phyloP scores from a whole-genome alignment of 495 filamentous ascomycete genomes.

The Copromyces sp. region DNA sequence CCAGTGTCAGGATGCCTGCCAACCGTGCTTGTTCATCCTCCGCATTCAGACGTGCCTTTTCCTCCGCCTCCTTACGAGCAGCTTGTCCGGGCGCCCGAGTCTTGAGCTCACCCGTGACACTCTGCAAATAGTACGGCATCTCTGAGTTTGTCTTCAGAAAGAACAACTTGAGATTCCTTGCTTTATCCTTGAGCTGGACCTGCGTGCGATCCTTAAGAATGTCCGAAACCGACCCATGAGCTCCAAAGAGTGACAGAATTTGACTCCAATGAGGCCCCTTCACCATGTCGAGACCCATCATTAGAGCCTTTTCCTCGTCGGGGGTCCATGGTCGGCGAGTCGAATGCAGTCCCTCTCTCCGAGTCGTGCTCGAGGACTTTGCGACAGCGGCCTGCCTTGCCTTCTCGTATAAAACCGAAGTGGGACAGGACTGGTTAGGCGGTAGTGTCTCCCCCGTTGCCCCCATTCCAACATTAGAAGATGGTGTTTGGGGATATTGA shows the following conservation, averaged over 20 bases:
- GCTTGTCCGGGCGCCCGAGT: constrained; percentile 79
- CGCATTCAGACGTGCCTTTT: constrained; percentile 52
- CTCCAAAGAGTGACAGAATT: constrained; percentile 81
- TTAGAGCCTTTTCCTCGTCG: constrained; percentile 85
- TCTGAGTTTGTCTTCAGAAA: constrained; percentile 91
- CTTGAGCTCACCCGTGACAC: constrained; percentile 88
- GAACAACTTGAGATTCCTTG: constrained; percentile 87
- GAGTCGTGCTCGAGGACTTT: constrained; percentile 63
- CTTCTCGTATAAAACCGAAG: constrained; percentile 68
- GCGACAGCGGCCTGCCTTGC: constrained; percentile 73
- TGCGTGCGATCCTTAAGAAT: constrained; percentile 88
- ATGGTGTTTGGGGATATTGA: constrained; percentile 9
- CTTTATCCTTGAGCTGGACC: constrained; percentile 93
- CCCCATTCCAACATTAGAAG: neutral
- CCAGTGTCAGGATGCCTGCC: constrained; percentile 52
- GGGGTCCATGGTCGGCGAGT: constrained; percentile 82
- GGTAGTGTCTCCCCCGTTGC: constrained; percentile 27
- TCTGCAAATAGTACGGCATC: constrained; percentile 83
- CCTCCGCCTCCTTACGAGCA: constrained; percentile 69
- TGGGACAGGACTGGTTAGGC: constrained; percentile 67
- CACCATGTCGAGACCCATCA: constrained; percentile 84
- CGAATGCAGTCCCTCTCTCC: constrained; percentile 68
- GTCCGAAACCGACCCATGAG: constrained; percentile 71
- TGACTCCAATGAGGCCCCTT: constrained; percentile 95
- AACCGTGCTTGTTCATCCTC: constrained; percentile 64